Base-by-base conservation (phyloP, 1,284 basidiomycete genomes). In the Trametes sp. region DNA sequence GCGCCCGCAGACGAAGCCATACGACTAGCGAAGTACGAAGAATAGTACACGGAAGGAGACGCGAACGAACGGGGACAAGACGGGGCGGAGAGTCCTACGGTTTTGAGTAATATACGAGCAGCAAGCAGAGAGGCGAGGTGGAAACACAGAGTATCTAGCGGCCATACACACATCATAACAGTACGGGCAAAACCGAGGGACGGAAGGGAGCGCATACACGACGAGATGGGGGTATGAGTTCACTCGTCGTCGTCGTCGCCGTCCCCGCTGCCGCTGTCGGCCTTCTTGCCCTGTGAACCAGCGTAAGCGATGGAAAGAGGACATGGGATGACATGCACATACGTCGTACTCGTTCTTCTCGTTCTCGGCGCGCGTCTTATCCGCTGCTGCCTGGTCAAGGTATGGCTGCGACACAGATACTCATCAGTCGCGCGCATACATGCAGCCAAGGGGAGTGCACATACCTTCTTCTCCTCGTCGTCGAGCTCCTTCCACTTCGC, bases 321-420 rank as follows among this genome's bases (percentile, higher is more conserved):
- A 28, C 46, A 53, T 21, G 66, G 21, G 33, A 62, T 24, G 31
- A 44, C 51, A 42, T 31, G 62, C 41, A 82, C 84, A 52, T 70
- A 89, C 87, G 68, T 92, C 87, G 78, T 93, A 89, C 9, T 84
- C 87, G 54, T 83, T 83, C 79, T 95, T 95, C 77, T 94, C 93
- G 56, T 86, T 81, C 74, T 94, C 94, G 44, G 91, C 92, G 61
- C 95, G 87, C 65, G 82, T 77, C 84, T 97, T 98, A 81, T 98
- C 96, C 63, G 85, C 84, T 54, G 89, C 85, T 64, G 96, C 95
- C 80, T 93, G 89, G 67, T 95, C 92, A 68, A 90, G 73, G 82
- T 96, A 98, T n/a, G 95, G 95, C 94, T 95, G 68, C n/a, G 63
- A n/a, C 24, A 65, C n/a, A 58, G 46, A 55, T 26, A 53, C n/a